These are phyloP conservation scores for Aspergillus cristatus DNA, from an alignment of 495 filamentous ascomycete genomes.

Conservation along the genomic window DNA sequence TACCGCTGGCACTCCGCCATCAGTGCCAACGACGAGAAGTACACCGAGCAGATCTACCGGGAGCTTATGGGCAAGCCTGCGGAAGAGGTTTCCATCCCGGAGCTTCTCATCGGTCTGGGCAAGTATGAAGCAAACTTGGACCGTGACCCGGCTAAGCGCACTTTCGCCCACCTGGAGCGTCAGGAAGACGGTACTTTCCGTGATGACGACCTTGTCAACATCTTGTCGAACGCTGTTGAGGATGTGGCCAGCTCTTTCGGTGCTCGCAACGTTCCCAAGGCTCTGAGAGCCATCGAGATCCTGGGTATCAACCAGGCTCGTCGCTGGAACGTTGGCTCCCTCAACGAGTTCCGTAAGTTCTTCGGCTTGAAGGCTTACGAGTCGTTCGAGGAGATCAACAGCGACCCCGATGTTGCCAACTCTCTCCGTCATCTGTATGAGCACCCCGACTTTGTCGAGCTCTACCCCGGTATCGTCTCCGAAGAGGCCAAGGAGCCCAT, in stretches of 20 bases:
- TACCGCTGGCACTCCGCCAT: constrained; percentile 65
- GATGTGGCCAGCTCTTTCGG: constrained; percentile 52
- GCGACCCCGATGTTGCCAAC: constrained; percentile 45
- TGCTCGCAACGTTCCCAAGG: constrained; percentile 50
- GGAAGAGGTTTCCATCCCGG: constrained; percentile 38
- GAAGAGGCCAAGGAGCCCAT: constrained; percentile 47
- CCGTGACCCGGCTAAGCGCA: constrained; percentile 44
- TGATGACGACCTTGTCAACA: constrained; percentile 54
- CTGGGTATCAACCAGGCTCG: constrained; percentile 53
- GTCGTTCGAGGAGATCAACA: constrained; percentile 55
- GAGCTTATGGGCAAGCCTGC: constrained; percentile 47
- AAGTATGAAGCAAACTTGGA: constrained; percentile 41
- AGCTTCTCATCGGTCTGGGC: constrained; percentile 44
- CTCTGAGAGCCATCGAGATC: constrained; percentile 48
- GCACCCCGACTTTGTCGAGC: constrained; percentile 54
- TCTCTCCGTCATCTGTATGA: constrained; percentile 46
- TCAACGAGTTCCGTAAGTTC: constrained; percentile 58
- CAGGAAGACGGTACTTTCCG: constrained; percentile 47
- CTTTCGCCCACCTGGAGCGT: constrained; percentile 49
- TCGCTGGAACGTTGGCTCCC: constrained; percentile 49
- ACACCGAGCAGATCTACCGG: constrained; percentile 51
- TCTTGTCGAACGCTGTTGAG: constrained; percentile 50
- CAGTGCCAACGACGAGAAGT: constrained; percentile 54
- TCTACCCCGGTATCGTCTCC: constrained; percentile 52
- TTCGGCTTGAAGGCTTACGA: constrained; percentile 48